Base-by-base conservation (phyloP, 2,329 filamentous ascomycete species). In the Paramyrothecium sp. region DNA sequence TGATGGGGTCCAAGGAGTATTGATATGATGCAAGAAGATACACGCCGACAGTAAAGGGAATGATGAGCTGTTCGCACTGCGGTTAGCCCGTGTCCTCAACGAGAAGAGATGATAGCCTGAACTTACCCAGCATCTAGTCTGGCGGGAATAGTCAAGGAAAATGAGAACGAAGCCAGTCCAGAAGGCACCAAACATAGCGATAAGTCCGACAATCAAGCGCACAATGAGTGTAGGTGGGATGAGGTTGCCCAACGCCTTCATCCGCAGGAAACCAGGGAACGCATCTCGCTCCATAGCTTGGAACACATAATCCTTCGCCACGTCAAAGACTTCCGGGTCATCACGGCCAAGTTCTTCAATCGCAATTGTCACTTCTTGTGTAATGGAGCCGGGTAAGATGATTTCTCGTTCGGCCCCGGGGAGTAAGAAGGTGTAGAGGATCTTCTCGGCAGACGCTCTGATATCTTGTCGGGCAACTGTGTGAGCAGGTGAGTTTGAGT, bases 231-330 rank as follows among this genome's bases (percentile, higher is more conserved):
- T 96, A 17, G 94, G 87, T 3, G 94, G 95, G 26, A 99, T 94
- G 16, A 99, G 83, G 69, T 99, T 99, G 59, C 96, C 96, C 22
- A 99, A 81, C 3, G 95, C 95, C 77, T 98, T 98, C 77, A 92
- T 91, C 69, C 94, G 86, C 58, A 99, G 81, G 75, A 99, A 99
- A 1, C 94, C 94, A 1, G 96, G 95, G 71, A 97, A 99, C n/a
- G 96, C 95, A 77, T 99, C 95, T 56, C 96, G 87, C 77, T 99
- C 96, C 95, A 99, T 99, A 34, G 96, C 96, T 76, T 99, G 96
- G 74, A 98, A 99, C 61, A 98, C 95, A 72, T 98, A 99, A 77
- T 99, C 95, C 79, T 99, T 99, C 55, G 95, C 95, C 20, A 91
- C 88, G 71, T 98, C 95, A 67, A 99, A 99, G 13, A 99, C 90